phyloP scores from a whole-genome alignment of 169 alveolate genomes.

The Miamiensis avidus region DNA sequence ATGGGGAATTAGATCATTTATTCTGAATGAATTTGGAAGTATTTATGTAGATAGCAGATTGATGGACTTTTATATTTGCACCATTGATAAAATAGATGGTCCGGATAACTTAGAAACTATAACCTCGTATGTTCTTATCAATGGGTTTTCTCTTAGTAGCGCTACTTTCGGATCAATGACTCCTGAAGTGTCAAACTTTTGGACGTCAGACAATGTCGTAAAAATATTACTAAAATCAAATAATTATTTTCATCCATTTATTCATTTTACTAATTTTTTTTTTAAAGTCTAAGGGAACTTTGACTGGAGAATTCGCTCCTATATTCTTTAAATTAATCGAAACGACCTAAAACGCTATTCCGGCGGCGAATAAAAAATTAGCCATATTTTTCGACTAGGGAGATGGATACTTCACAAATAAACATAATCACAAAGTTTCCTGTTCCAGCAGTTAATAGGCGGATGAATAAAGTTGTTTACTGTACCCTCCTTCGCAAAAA shows the following conservation, averaged over 20 bases:
- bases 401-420: background rate
- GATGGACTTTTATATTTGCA: background rate
- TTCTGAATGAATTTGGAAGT: background rate
- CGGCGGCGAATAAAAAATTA: background rate
- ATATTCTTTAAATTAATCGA: background rate
- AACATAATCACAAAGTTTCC: background rate
- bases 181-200: background rate
- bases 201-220: background rate
- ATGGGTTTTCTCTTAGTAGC: background rate
- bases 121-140: background rate
- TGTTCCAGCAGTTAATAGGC: background rate
- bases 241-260: no score
- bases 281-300: background rate
- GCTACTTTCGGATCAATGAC: background rate
- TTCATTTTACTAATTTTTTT: no score
- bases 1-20: background rate
- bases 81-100: background rate
- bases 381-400: background rate
- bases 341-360: background rate
- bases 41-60: background rate
- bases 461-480: background rate
- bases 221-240: background rate
- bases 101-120: background rate
- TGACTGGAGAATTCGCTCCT: background rate
- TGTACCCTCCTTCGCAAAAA: background rate